Conservation (phyloP, 2,329 filamentous ascomycete species). For the Leptodontidium sp. region DNA sequence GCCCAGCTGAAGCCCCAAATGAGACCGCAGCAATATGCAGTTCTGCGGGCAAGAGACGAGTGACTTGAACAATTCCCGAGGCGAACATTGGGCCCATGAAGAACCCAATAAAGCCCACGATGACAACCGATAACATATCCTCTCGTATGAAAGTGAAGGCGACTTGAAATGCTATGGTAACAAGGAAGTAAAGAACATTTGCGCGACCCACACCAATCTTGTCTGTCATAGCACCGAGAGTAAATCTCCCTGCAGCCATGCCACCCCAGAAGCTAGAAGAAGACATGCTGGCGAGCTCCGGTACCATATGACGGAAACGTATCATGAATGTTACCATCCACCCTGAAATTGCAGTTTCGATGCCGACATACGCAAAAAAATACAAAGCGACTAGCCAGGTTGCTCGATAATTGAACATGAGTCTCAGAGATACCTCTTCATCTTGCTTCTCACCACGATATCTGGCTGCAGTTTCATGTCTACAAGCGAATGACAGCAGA, state of each 20-base stretch:
- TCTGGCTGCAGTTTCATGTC: constrained; percentile 5
- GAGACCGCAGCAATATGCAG: constrained; percentile 4
- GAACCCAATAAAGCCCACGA: not conserved
- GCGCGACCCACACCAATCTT: not conserved
- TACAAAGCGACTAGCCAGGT: not conserved
- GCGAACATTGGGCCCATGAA: constrained; percentile 11
- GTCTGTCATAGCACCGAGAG: constrained; percentile 5
- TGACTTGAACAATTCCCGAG: constrained; percentile 2
- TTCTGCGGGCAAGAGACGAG: not conserved
- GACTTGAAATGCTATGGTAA: not conserved
- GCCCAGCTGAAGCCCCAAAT: constrained; percentile 7
- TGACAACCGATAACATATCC: not conserved
- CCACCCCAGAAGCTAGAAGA: constrained; percentile 9
- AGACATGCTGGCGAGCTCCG: not conserved
- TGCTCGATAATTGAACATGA: not conserved
- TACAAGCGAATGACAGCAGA: not conserved
- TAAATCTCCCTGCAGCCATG: constrained; percentile 2
- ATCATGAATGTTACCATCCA: constrained; percentile 7
- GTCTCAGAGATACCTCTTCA: not conserved
- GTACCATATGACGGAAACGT: not conserved
- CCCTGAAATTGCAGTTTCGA: constrained; percentile 5
- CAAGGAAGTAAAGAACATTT: not conserved
- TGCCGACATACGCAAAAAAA: constrained; percentile 1
- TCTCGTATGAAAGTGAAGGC: not conserved
- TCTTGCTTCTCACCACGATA: not conserved